A percentile compares a stretch with the other conserved stretches of the same genome.
phyloP scores from a whole-genome alignment of 2,329 filamentous ascomycete genomes.

The Blastomyces emzantsi region DNA sequence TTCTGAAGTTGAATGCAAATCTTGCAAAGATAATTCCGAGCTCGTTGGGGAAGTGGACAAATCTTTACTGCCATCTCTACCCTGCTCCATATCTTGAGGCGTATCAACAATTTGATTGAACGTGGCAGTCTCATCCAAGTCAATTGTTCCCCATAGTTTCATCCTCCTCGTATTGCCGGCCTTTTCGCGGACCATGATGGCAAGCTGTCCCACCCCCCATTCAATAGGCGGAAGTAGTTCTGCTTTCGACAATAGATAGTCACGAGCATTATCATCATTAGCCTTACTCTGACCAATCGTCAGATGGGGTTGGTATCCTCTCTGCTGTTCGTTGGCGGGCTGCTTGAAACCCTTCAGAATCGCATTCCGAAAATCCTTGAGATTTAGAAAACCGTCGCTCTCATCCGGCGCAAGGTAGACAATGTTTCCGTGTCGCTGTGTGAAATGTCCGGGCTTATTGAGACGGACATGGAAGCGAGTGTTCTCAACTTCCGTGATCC shows the following conservation, averaged over 20 bases:
- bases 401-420: constrained; percentile 33
- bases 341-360: constrained; percentile 31
- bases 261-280: constrained; percentile 36
- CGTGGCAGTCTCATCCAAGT: constrained; percentile 10
- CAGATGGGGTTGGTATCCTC: constrained; percentile 44
- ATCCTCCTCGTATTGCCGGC: constrained; percentile 39
- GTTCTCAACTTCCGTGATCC: constrained; percentile 11
- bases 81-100: neutral
- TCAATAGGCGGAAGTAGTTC: constrained; percentile 39
- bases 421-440: constrained; percentile 44
- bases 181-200: constrained; percentile 46
- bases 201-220: constrained; percentile 44
- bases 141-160: constrained; percentile 48
- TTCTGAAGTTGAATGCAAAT: neutral
- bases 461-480: constrained; percentile 21
- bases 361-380: constrained; percentile 29
- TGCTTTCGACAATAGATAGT: constrained; percentile 47
- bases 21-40: neutral
- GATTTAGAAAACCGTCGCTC: constrained; percentile 9
- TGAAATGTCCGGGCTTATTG: constrained; percentile 40
- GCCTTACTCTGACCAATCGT: constrained; percentile 53
- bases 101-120: neutral
- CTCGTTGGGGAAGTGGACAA: neutral
- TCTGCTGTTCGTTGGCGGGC: constrained; percentile 19
- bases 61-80: neutral